Evolutionary conservation across 768 basidiomycete genomes (phyloP), one percentile per base, ranked within the genome.

Genomic region (Calocybe cyanea): DNA sequence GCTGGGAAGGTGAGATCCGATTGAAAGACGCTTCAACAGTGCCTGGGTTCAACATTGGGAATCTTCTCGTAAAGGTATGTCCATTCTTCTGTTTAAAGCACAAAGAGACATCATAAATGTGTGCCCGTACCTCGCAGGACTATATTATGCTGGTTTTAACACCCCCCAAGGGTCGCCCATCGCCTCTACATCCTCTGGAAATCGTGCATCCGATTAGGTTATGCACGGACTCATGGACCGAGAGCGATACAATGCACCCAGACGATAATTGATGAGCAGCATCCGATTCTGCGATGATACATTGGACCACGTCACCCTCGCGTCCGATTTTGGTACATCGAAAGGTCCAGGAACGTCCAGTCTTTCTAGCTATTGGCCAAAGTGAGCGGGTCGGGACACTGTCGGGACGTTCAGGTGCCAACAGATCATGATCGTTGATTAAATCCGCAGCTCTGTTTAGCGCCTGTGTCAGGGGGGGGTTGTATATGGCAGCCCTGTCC

Each of bases 1-100:
- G 81, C 50, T 83, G 80, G 72, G 73, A 77, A 44, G 81, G 81
- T 3, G 70, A 75, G 41, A 62, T 80, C 24, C 64, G 61, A 37
- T 72, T 70, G 47, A 58, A 56, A 41, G 56, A 61, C 28, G 68
- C 73, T 33, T 63, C 73, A 28, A 63, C 58, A 2, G 61, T 61
- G 25, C 72, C 71, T 13, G 67, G 75, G 10, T 82, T 83, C 60
- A 63, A 49, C 46, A 64, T 67, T 3, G 68, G 60, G 37, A 63
- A 63, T 41, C 59, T 83, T 46, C 57, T 63, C 1, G 71, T 83
- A 39, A 76, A 76, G 74, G 81, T 80, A 55, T 25, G 35, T 41
- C 40, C 35, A 41, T 35, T 40, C 34, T 36, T 45, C 51, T 25
- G 30, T 44, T 37, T 41, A 40, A 19, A 7, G 48, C 37, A 15